Base-by-base conservation (phyloP, 2,329 filamentous ascomycete genomes). In the Penicillium sp. region DNA sequence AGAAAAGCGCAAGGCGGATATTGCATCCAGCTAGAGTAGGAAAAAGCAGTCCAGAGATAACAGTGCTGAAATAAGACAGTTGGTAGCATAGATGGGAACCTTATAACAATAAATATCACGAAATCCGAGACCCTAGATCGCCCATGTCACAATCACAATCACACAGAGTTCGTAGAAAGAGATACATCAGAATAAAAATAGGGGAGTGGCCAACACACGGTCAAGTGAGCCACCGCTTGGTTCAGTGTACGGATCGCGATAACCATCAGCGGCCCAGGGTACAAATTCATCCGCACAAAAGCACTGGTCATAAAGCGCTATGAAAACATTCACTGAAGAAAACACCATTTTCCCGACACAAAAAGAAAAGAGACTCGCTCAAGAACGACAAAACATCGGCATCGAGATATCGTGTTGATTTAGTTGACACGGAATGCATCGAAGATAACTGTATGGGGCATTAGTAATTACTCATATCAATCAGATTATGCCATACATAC, bases 351-450 rank as follows among this genome's bases (percentile, higher is more conserved):
- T 62, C 55, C 65, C 58, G 59, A 59, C 56, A 48, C 42, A 43
- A 49, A 54, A 39, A 27, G 26, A 27, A 53, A 13, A 53, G 19
- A 49, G 5, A 53, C 21, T 27, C 65, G 64, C 65, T 67, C 13
- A 67, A 67, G 44, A 66, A 67, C 65, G 50, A 52, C 57, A 60
- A 50, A 56, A 60, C 23, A 58, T 53, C 39, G 53, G 16, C 23
- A 58, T 39, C 9, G 50, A 57, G 42, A 58, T 46, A 54, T 53
- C 42, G 50, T n/a, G 37, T 47, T 46, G 26, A 16, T 50, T 65
- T 67, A 75, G 54, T 72, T 72, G 51, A 75, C 66, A 50, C 72
- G 72, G 70, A 75, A 75, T 10, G 72, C 68, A 59, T 75, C 72
- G 51, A 74, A 70, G 53, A 74, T 74, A 16, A 73, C 72, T 74